Conservation (phyloP, 1,139 yeast species). For the Candida labiduridarum region DNA sequence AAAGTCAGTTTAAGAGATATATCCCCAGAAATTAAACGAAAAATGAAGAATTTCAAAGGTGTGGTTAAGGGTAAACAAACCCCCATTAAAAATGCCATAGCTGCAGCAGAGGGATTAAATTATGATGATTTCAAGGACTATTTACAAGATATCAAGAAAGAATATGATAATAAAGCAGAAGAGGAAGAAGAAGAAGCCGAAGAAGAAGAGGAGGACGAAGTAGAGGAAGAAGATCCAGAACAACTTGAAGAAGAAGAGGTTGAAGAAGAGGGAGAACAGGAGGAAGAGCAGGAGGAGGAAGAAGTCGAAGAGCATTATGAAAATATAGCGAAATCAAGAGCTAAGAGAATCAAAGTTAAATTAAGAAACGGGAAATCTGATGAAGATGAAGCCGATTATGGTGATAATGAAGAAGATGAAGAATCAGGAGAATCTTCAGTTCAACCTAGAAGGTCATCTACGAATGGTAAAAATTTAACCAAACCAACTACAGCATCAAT, state of each 20-base stretch:
- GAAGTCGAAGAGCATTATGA: slow-evolving; percentile 20
- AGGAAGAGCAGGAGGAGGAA: slow-evolving; percentile 16
- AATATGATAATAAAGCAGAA: slow-evolving; percentile 31
- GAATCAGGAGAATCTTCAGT: background rate
- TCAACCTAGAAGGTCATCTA: slow-evolving; percentile 8
- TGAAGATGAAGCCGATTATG: slow-evolving; percentile 15
- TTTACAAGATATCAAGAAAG: slow-evolving; percentile 27
- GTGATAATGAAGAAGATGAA: slow-evolving; percentile 5
- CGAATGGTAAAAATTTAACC: slow-evolving; percentile 7
- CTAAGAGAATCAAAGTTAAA: slow-evolving; percentile 13
- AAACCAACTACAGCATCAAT: background rate
- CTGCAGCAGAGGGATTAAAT: slow-evolving; percentile 39
- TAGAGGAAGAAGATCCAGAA: background rate
- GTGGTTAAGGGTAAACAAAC: slow-evolving; percentile 27
- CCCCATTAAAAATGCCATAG: slow-evolving; percentile 42
- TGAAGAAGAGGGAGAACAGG: slow-evolving; percentile 19
- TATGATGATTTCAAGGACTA: slow-evolving; percentile 43
- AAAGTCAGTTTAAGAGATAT: slow-evolving; percentile 31
- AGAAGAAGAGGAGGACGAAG: slow-evolving; percentile 26
- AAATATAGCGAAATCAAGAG: slow-evolving; percentile 10
- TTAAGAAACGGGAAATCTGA: slow-evolving; percentile 16
- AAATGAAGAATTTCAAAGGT: slow-evolving; percentile 20
- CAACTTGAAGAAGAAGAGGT: slow-evolving; percentile 6
- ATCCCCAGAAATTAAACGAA: slow-evolving; percentile 22
- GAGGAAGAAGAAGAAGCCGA: slow-evolving; percentile 31